These are phyloP conservation scores for Beauveria pseudobassiana DNA, from an alignment of 2,329 filamentous ascomycete genomes.

Conservation along the genomic window DNA sequence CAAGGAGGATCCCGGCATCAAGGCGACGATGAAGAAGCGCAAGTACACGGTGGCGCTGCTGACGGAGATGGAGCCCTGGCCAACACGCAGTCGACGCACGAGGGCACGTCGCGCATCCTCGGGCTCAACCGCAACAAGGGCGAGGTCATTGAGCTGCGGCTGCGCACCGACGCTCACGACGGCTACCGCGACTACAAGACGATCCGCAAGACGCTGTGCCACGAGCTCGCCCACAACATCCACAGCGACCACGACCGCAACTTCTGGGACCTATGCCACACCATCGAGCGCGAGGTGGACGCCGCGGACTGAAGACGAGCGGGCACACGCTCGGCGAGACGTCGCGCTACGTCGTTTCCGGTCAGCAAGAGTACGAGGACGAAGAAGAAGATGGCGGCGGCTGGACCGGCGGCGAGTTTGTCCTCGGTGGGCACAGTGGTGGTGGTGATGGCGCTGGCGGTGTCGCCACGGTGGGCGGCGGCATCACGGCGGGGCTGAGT, in stretches of 20 bases:
- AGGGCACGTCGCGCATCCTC: slow-evolving; percentile 66
- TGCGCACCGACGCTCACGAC: slow-evolving; percentile 90
- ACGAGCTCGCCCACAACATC: slow-evolving; percentile 92
- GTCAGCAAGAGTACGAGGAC: slow-evolving; percentile 34
- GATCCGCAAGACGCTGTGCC: slow-evolving; percentile 85
- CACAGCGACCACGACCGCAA: slow-evolving; percentile 73
- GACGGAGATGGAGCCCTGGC: slow-evolving; percentile 92
- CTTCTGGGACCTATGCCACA: slow-evolving; percentile 84
- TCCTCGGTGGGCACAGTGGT: slow-evolving; percentile 53
- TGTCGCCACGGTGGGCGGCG: slow-evolving; percentile 37
- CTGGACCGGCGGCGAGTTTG: slow-evolving; percentile 73
- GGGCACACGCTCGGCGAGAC: slow-evolving; percentile 60
- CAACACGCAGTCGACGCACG: slow-evolving; percentile 65
- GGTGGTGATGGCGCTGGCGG: slow-evolving; percentile 50
- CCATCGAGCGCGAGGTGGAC: slow-evolving; percentile 83
- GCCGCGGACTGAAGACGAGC: slow-evolving; percentile 66
- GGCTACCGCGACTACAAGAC: slow-evolving; percentile 90
- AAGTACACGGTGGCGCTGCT: slow-evolving; percentile 77
- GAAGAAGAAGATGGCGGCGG: slow-evolving; percentile 56
- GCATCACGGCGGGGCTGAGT: slow-evolving; percentile 42
- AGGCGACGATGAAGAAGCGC: slow-evolving; percentile 74
- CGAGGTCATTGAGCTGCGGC: slow-evolving; percentile 80
- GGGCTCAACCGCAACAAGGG: slow-evolving; percentile 84
- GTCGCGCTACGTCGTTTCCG: slow-evolving; percentile 50
- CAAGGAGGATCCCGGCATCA: slow-evolving; percentile 77